phyloP scores from a whole-genome alignment of 2,329 filamentous ascomycete genomes.

The Colletotrichum lentis region DNA sequence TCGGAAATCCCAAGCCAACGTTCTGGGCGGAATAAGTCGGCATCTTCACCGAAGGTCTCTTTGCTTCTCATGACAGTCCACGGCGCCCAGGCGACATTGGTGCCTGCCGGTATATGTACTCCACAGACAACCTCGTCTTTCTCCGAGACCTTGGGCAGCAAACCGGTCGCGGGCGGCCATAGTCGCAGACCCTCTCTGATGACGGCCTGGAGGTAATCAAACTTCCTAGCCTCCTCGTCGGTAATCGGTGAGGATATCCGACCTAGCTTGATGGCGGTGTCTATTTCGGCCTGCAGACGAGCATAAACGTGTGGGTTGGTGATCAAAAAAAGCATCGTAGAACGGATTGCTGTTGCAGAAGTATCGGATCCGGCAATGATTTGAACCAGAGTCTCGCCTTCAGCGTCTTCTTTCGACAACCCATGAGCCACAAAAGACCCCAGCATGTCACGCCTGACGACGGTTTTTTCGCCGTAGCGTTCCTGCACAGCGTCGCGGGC shows the following conservation, averaged over 20 bases:
- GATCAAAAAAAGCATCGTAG: conserved; percentile 61
- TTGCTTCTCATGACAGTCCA: conserved; percentile 47
- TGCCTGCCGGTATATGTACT: conserved; percentile 44
- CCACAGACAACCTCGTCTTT: conserved; percentile 49
- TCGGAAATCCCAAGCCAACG: conserved; percentile 49
- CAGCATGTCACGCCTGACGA: conserved; percentile 47
- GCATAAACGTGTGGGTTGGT: conserved; percentile 56
- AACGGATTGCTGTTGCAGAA: conserved; percentile 62
- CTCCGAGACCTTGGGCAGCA: conserved; percentile 50
- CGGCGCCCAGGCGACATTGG: conserved; percentile 45
- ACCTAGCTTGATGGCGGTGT: conserved; percentile 43
- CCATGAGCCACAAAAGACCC: conserved; percentile 50
- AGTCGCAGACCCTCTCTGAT: conserved; percentile 58
- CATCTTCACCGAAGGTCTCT: conserved; percentile 49
- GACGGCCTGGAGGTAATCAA: conserved; percentile 57
- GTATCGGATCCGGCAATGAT: conserved; percentile 65
- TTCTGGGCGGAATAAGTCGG: conserved; percentile 47
- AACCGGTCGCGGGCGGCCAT: conserved; percentile 47
- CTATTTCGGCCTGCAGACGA: conserved; percentile 56
- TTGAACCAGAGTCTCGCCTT: conserved; percentile 52
- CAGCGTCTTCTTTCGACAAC: conserved; percentile 46
- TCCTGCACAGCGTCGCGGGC: conserved; percentile 43
- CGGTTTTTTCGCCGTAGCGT: conserved; percentile 43
- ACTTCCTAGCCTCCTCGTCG: conserved; percentile 46
- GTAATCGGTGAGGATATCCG: conserved; percentile 44